A percentile compares a stretch with the other conserved stretches of the same genome.
Conservation (phyloP, 1,139 yeast species). For the Taphrina pruni region DNA sequence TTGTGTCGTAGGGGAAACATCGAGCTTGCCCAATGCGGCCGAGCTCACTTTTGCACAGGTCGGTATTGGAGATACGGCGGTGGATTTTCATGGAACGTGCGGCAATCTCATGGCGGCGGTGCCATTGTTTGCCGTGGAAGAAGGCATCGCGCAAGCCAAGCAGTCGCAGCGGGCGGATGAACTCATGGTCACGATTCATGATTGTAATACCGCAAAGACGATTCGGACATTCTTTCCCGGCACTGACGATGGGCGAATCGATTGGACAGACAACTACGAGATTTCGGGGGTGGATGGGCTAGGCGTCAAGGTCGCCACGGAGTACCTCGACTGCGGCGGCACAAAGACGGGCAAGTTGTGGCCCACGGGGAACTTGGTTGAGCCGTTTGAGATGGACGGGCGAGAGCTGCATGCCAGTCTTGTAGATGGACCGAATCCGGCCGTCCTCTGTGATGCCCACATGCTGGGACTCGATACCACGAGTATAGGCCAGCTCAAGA, state of each 20-base stretch:
- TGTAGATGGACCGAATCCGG: constrained; percentile 22
- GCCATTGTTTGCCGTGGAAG: constrained; percentile 20
- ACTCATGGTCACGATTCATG: constrained; percentile 1
- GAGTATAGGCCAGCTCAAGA: background rate
- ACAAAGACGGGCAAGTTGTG: constrained; percentile 21
- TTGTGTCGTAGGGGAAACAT: background rate
- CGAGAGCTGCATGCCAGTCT: constrained; percentile 9
- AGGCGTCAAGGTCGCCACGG: constrained; percentile 20
- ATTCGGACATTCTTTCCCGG: constrained; percentile 10
- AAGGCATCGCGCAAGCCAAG: background rate
- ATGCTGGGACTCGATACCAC: background rate
- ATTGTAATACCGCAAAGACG: constrained; percentile 4
- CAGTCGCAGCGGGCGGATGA: background rate
- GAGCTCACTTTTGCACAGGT: constrained; percentile 27
- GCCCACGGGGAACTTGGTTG: constrained; percentile 6
- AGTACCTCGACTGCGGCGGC: constrained; percentile 21
- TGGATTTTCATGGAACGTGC: constrained; percentile 23
- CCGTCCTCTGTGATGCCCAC: constrained; percentile 12
- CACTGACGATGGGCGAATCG: background rate
- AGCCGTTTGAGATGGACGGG: constrained; percentile 3
- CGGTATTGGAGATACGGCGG: constrained; percentile 1
- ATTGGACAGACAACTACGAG: constrained; percentile 14
- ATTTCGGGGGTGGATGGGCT: constrained; percentile 18
- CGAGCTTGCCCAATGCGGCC: background rate
- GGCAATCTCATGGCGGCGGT: constrained; percentile 26